A percentile compares a stretch with the other conserved stretches of the same genome.
phyloP scores from a whole-genome alignment of 768 basidiomycete genomes.

The Hericium rajendrae region DNA sequence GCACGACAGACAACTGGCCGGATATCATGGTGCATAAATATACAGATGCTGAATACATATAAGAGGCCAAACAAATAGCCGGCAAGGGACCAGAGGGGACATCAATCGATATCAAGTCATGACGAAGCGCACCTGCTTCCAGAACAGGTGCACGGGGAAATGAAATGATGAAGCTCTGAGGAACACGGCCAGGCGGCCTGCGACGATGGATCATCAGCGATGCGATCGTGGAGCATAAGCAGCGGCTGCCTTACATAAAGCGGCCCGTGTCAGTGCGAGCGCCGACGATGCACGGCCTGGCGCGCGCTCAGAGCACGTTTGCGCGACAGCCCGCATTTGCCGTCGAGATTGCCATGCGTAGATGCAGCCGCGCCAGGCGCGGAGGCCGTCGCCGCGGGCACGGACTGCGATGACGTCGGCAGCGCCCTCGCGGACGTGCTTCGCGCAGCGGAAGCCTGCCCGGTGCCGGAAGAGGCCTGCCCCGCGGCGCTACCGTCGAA shows the following conservation, averaged over 20 bases:
- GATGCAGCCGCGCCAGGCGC: neutral
- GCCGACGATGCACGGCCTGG: neutral
- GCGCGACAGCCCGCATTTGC: neutral
- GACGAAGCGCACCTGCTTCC: too few species aligned
- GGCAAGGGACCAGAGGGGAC: too few species aligned
- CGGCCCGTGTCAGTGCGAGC: neutral
- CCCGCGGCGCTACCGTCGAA: neutral
- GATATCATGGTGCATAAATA: too few species aligned
- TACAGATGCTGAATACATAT: too few species aligned
- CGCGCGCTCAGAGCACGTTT: neutral
- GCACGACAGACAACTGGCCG: too few species aligned
- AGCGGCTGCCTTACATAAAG: neutral
- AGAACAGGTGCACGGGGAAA: too few species aligned
- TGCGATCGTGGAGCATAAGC: neutral
- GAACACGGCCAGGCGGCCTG: too few species aligned
- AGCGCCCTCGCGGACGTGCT: neutral
- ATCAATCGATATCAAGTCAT: too few species aligned
- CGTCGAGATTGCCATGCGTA: neutral
- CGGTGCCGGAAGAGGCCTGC: too few species aligned
- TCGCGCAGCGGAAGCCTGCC: neutral
- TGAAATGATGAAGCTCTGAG: too few species aligned
- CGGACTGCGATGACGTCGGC: neutral
- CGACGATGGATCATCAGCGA: too few species aligned
- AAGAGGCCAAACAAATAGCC: too few species aligned
- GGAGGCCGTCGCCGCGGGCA: neutral